phyloP scores from a whole-genome alignment of 2,329 filamentous ascomycete genomes.

The Hymenoscyphus occultus region DNA sequence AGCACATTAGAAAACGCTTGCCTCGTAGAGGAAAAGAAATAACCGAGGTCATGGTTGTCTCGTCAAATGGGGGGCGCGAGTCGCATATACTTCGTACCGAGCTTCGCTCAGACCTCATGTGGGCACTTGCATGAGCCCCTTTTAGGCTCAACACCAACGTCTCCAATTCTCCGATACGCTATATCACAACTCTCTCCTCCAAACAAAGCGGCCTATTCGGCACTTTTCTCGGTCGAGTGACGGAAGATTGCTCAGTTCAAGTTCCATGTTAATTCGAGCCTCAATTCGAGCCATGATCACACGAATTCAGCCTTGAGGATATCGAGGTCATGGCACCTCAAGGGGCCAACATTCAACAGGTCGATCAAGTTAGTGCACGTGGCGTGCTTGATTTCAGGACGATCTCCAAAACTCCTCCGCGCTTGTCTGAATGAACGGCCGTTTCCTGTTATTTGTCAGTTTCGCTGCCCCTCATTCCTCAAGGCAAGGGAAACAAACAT shows the following conservation, averaged over 20 bases:
- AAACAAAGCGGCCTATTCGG: neutral
- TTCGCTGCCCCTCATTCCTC: neutral
- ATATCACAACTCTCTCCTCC: neutral
- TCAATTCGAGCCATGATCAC: no score
- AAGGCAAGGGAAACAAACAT: slow-evolving; percentile 4
- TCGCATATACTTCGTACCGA: neutral
- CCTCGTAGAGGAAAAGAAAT: no score
- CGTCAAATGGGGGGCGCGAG: neutral
- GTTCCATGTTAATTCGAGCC: neutral
- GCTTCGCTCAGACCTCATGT: neutral
- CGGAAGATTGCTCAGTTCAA: neutral
- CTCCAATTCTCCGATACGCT: neutral
- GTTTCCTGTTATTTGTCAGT: neutral
- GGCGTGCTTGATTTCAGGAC: neutral
- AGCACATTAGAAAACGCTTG: no score
- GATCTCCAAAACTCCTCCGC: neutral
- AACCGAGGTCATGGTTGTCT: neutral
- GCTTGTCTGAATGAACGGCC: neutral
- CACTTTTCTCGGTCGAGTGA: neutral
- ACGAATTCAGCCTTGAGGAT: neutral
- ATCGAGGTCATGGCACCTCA: neutral
- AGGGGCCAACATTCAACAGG: neutral
- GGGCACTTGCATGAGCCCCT: slow-evolving; percentile 2
- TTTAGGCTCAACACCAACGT: neutral
- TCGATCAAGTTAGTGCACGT: neutral